phyloP scores from a whole-genome alignment of 1,284 basidiomycete species.

The Mrakiaceae sp. region DNA sequence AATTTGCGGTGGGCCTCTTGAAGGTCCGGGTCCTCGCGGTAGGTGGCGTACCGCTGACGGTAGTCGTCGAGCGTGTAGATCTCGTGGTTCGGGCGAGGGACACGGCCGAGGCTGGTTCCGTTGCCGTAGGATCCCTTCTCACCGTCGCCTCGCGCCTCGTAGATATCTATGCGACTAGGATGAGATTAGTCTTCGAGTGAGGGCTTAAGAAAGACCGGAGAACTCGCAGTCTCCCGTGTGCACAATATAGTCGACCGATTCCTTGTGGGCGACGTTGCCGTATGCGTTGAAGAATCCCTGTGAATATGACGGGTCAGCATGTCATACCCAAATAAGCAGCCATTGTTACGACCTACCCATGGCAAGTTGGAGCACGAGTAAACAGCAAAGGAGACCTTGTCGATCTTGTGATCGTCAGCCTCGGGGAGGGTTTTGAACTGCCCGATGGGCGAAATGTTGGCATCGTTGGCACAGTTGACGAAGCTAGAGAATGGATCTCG shows the following conservation, averaged over 20 bases:
- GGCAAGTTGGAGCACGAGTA: constrained; percentile 49
- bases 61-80: constrained; percentile 53
- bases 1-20: constrained; percentile 42
- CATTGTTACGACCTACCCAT: constrained; percentile 25
- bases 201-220: background rate
- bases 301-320: too few species aligned
- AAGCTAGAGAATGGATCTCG: too few species aligned
- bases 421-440: background rate
- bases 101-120: constrained; percentile 28
- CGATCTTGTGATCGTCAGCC: background rate
- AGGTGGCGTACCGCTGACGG: constrained; percentile 48
- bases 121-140: constrained; percentile 29
- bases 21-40: constrained; percentile 47
- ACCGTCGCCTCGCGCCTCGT: constrained; percentile 21
- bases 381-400: constrained; percentile 42
- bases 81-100: constrained; percentile 39
- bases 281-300: constrained; percentile 55
- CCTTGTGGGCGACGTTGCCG: constrained; percentile 47
- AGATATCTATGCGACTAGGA: constrained; percentile 23
- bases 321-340: too few species aligned
- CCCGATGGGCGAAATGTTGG: background rate
- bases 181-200: background rate
- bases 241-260: constrained; percentile 48
- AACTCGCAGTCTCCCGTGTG: constrained; percentile 54
- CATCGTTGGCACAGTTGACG: background rate